These are phyloP conservation scores for Plasmopara muralis DNA, from an alignment of 352 stramenopile genomes.

Conservation along the genomic window DNA sequence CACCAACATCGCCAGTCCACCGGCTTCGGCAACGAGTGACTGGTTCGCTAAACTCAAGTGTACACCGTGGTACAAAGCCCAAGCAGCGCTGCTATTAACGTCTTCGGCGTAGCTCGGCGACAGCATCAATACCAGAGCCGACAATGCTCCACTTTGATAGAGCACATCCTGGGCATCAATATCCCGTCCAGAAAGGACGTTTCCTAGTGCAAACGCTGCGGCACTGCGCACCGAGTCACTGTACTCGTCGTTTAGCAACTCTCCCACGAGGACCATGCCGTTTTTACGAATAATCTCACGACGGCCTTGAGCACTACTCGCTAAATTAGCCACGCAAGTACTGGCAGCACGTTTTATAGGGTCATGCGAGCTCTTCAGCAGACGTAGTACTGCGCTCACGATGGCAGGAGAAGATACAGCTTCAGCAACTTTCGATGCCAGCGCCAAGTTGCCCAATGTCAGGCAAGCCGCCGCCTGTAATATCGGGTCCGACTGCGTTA, in stretches of 20 bases:
- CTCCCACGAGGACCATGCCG: slow-evolving; percentile 34
- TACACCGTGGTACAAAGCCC: slow-evolving; percentile 67
- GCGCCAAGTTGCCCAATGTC: slow-evolving; percentile 54
- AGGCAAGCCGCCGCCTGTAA: slow-evolving; percentile 60
- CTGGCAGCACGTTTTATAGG: slow-evolving; percentile 48
- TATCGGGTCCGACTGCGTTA: slow-evolving; percentile 40
- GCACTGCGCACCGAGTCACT: slow-evolving; percentile 52
- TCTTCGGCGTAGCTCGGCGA: slow-evolving; percentile 62
- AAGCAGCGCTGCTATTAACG: slow-evolving; percentile 60
- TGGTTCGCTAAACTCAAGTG: slow-evolving; percentile 60
- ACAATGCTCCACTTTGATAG: slow-evolving; percentile 47
- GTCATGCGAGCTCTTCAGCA: slow-evolving; percentile 49
- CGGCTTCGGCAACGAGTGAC: slow-evolving; percentile 47
- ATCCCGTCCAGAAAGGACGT: slow-evolving; percentile 53
- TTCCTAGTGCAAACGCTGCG: slow-evolving; percentile 59
- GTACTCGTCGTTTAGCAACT: slow-evolving; percentile 41
- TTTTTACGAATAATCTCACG: slow-evolving; percentile 44
- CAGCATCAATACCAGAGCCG: slow-evolving; percentile 52
- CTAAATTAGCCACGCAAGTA: slow-evolving; percentile 53
- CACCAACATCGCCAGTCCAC: slow-evolving; percentile 51
- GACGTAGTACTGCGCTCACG: slow-evolving; percentile 33
- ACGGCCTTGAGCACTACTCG: slow-evolving; percentile 30
- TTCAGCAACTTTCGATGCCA: slow-evolving; percentile 27
- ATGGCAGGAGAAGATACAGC: slow-evolving; percentile 31
- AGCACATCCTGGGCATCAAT: slow-evolving; percentile 50